Evolutionary conservation across 1,139 yeast genomes (phyloP).

Genomic region (Ashbya aceris): DNA sequence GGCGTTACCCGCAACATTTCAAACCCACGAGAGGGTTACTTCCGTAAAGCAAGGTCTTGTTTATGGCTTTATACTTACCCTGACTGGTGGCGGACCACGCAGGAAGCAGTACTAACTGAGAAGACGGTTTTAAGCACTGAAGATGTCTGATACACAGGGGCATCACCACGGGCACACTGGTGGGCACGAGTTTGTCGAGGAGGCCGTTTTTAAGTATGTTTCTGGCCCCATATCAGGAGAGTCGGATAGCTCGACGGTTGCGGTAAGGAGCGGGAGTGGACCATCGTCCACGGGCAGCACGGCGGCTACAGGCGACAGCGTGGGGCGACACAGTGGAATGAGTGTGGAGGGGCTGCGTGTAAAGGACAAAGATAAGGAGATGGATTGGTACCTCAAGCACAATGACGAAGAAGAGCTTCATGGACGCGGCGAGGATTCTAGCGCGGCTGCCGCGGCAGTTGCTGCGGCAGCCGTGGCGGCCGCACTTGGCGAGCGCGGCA

Average conservation of each 20-base stretch:
- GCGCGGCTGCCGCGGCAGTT: constrained; percentile 27
- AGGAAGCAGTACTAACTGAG: background rate
- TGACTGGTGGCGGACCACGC: background rate
- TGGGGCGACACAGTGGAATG: constrained; percentile 1
- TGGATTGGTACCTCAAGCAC: constrained; percentile 31
- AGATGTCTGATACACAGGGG: constrained; percentile 5
- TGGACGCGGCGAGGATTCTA: constrained; percentile 21
- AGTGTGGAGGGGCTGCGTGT: constrained; percentile 1
- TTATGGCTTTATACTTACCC: constrained; percentile 4
- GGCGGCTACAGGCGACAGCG: constrained; percentile 6
- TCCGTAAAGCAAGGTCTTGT: background rate
- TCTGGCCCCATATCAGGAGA: constrained; percentile 28
- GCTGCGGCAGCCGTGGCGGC: constrained; percentile 29
- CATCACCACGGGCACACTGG: constrained; percentile 1
- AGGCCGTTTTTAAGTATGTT: constrained; percentile 66
- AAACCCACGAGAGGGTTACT: constrained; percentile 1
- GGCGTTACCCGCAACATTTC: constrained; percentile 5
- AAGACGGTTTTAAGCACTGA: constrained; percentile 1
- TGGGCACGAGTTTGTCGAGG: constrained; percentile 31
- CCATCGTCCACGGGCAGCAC: constrained; percentile 10
- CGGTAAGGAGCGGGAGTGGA: constrained; percentile 1
- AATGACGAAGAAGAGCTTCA: constrained; percentile 14
- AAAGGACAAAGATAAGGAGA: constrained; percentile 12
- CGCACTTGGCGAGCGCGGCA: constrained; percentile 20
- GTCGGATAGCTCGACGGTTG: constrained; percentile 4